Conservation (phyloP, 768 basidiomycete species). For the Lactarius quietus region DNA sequence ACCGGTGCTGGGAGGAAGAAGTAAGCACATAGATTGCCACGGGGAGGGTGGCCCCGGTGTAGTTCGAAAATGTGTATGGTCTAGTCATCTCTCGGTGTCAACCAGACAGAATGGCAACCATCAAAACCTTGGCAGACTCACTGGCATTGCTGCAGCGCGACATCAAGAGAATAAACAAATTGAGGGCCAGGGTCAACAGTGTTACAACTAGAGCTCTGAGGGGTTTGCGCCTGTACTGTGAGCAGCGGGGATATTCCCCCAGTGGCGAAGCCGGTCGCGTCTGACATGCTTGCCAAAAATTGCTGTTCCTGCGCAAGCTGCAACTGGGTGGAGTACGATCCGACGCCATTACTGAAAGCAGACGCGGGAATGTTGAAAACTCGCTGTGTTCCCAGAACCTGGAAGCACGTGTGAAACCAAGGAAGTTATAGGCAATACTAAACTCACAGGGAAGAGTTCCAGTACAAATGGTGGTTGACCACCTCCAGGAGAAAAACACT, state of each 20-base stretch:
- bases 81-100: background rate
- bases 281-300: slow-evolving; percentile 65
- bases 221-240: slow-evolving; percentile 42
- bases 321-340: slow-evolving; percentile 48
- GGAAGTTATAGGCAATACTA: background rate
- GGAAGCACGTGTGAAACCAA: background rate
- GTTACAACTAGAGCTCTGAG: slow-evolving; percentile 45
- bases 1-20: slow-evolving; percentile 4
- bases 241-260: slow-evolving; percentile 56
- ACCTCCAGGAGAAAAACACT: slow-evolving; percentile 11
- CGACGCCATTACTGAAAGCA: slow-evolving; percentile 52
- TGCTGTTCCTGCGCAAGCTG: slow-evolving; percentile 38
- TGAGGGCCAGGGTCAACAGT: slow-evolving; percentile 42
- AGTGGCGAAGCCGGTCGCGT: slow-evolving; percentile 62
- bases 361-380: slow-evolving; percentile 53
- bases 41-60: slow-evolving; percentile 46
- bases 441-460: slow-evolving; percentile 16
- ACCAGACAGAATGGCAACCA: background rate
- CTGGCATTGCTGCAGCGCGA: slow-evolving; percentile 61
- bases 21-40: slow-evolving; percentile 49
- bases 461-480: slow-evolving; percentile 19
- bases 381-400: slow-evolving; percentile 38
- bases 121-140: slow-evolving; percentile 29
- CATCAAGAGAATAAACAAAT: slow-evolving; percentile 50
- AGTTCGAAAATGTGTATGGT: slow-evolving; percentile 33